phyloP scores from a whole-genome alignment of 2,329 filamentous ascomycete genomes.

The Sporothrix pallida region DNA sequence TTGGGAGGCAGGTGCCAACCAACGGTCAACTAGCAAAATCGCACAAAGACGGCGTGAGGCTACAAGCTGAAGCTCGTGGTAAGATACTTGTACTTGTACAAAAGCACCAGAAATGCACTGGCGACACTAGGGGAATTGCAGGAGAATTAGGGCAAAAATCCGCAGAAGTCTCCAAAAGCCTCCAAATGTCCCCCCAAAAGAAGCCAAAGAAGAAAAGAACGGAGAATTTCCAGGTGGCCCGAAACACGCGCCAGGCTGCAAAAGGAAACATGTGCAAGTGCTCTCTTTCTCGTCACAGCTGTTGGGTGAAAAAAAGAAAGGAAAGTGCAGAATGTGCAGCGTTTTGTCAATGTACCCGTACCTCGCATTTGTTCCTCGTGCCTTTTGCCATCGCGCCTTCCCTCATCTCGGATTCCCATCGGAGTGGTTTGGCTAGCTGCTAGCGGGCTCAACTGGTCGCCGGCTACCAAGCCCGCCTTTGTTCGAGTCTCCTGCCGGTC shows the following conservation, averaged over 20 bases:
- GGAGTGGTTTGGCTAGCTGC: constrained; percentile 24
- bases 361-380: constrained; percentile 35
- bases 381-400: neutral
- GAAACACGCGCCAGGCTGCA: constrained; percentile 29
- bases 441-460: constrained; percentile 6
- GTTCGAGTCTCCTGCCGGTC: neutral
- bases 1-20: neutral
- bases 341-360: neutral
- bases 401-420: constrained; percentile 31
- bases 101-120: neutral
- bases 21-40: neutral
- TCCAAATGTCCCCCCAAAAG: neutral
- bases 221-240: constrained; percentile 37
- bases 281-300: neutral
- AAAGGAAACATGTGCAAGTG: constrained; percentile 16
- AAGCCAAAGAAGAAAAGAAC: constrained; percentile 30
- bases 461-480: neutral
- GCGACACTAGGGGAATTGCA: constrained; percentile 1
- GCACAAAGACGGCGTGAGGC: neutral
- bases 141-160: neutral
- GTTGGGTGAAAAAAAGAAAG: neutral
- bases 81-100: no score
- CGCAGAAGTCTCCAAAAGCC: neutral
- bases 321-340: neutral
- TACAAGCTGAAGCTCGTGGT: neutral